Percentiles rank a stretch among this genome's conserved stretches.
These are phyloP conservation scores for Plantago elongata DNA, from an alignment of 257 asterid species.

Conservation along the genomic window DNA sequence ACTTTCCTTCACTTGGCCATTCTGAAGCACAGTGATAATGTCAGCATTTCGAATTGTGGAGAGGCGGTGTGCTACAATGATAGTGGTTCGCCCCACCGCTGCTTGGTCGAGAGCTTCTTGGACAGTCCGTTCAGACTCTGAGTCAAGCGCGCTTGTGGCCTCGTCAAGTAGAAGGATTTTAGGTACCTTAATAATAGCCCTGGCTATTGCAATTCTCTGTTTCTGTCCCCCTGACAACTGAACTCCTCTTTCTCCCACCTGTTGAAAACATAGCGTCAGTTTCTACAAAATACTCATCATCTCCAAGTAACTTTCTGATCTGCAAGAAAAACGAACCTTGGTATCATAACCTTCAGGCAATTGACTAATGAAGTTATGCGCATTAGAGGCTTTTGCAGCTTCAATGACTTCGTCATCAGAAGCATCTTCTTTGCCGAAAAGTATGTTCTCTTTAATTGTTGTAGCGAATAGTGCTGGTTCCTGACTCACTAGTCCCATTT, in stretches of 20 bases:
- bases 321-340: conserved; percentile 38
- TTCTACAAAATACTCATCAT: too few relatives aligned
- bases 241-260: conserved; percentile 96
- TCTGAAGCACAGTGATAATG: conserved; percentile 46
- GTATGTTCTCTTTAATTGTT: conserved; percentile 75
- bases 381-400: conserved; percentile 81
- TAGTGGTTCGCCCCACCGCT: conserved; percentile 21
- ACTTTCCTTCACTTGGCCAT: conserved; percentile 41
- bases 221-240: conserved; percentile 98
- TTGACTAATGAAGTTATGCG: conserved; percentile 68
- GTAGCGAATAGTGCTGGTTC: conserved; percentile 94
- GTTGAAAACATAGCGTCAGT: background rate
- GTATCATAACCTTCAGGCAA: conserved; percentile 84
- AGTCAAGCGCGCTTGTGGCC: conserved; percentile 94
- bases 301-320: too few relatives aligned
- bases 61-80: conserved; percentile 27
- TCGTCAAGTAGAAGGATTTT: conserved; percentile 85
- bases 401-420: conserved; percentile 59
- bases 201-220: conserved; percentile 90
- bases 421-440: conserved; percentile 77
- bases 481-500: conserved; percentile 93
- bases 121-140: conserved; percentile 74
- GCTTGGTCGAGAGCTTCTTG: conserved; percentile 65
- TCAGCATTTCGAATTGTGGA: conserved; percentile 30
- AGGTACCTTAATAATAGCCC: conserved; percentile 79